phyloP scores from a whole-genome alignment of 768 basidiomycete species.

The Clavaria fumosa region DNA sequence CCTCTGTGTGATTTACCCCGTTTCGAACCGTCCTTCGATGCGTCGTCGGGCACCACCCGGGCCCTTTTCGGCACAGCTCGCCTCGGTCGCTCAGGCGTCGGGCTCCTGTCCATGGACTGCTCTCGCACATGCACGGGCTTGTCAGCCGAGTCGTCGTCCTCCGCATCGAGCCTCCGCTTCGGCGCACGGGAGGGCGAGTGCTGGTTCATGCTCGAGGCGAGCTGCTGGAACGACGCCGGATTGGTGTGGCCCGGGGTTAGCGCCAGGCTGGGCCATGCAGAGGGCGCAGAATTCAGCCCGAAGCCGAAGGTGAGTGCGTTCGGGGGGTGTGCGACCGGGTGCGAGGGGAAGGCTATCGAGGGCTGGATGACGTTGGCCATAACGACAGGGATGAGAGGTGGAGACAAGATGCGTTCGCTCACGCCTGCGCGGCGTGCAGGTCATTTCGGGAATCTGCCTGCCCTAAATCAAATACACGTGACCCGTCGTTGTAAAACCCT shows the following conservation, averaged over 20 bases:
- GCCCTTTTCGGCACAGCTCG: slow-evolving; percentile 55
- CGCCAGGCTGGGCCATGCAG: slow-evolving; percentile 31
- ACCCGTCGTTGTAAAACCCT: slow-evolving; percentile 4
- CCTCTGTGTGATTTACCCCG: slow-evolving; percentile 34
- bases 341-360: slow-evolving; percentile 47
- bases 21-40: slow-evolving; percentile 25
- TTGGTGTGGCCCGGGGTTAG: slow-evolving; percentile 33
- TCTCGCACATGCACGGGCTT: slow-evolving; percentile 28
- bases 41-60: slow-evolving; percentile 25
- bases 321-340: slow-evolving; percentile 41
- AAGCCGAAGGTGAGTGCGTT: slow-evolving; percentile 66
- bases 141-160: slow-evolving; percentile 41
- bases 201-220: slow-evolving; percentile 35
- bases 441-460: slow-evolving; percentile 6
- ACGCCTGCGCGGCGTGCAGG: not conserved
- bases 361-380: slow-evolving; percentile 65
- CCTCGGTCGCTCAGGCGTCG: slow-evolving; percentile 67
- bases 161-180: slow-evolving; percentile 53
- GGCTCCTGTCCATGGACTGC: slow-evolving; percentile 72
- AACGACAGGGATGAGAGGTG: slow-evolving; percentile 16
- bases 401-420: not conserved
- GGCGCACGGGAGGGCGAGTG: slow-evolving; percentile 26
- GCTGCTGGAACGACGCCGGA: slow-evolving; percentile 37
- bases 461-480: slow-evolving; percentile 20
- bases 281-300: slow-evolving; percentile 33